Base-by-base conservation (phyloP, 192 early-diverging fungal species). In the Backusella luteola region DNA sequence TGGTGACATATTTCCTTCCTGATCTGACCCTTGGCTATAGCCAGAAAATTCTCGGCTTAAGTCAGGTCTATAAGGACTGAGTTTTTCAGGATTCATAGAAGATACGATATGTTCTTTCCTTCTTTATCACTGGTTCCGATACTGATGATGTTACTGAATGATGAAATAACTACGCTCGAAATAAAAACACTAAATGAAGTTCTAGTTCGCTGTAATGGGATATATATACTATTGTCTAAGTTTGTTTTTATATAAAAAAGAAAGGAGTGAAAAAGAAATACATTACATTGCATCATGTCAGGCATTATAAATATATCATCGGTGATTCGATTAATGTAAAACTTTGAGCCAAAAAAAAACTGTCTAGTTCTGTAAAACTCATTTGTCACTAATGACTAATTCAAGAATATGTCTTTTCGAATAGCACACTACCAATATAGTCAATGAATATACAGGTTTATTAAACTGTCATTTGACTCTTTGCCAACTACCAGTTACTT, bases 11-110 rank as follows among this genome's bases (percentile, higher is more conserved):
- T 44, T 36, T 6, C 8, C 63, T 34, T 75, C 74, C 44, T n/a
- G 34, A n/a, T 74, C 73, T 26, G 73, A 74, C 32, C 32, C 21
- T 38, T 34, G 17, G 5, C 34, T 59, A 71, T n/a, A 76, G 36
- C 34, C 15, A 35, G 75, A 76, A n/a, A 70, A 46, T 56, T 49
- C 44, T 53, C 75, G 38, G 69, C 15, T 77, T 23, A 71, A 19
- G 34, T 34, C 29, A 26, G 76, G 67, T 66, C 23, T n/a, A 29
- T 71, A 77, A 32, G 42, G 15, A 19, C 41, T 71, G 11, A 49
- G 8, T 71, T 71, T 41, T 6, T 46, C 38, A 29, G 26, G 69
- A 32, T 71, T 46, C 69, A 71, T 71, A 1, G 5, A n/a, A 23
- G 9, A 14, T 70, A 21, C 4, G 41, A 0, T 71, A 26, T 34